Conservation (phyloP, 805 yeast genomes). For the Nakazawaea wickerhamii region DNA sequence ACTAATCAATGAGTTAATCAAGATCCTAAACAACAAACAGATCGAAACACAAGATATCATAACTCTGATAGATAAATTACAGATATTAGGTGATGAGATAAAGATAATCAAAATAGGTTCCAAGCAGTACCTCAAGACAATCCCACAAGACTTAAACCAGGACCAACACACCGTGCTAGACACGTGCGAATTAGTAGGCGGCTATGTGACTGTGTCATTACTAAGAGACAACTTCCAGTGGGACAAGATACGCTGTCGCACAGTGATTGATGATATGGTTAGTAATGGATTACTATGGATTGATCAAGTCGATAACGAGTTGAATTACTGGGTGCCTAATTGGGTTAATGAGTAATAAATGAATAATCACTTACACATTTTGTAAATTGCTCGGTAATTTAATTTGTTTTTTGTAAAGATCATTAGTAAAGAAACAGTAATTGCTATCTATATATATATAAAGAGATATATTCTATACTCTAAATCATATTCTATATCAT, state of each 20-base stretch:
- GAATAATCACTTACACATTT: neutral
- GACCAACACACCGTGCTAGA: constrained; percentile 74
- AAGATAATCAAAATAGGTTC: constrained; percentile 54
- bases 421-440: neutral
- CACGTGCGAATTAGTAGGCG: constrained; percentile 70
- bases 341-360: constrained; percentile 41
- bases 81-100: constrained; percentile 65
- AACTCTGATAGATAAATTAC: constrained; percentile 47
- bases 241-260: constrained; percentile 56
- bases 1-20: constrained; percentile 48
- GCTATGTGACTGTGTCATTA: constrained; percentile 54
- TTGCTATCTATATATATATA: neutral
- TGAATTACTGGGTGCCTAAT: constrained; percentile 67
- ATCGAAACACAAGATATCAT: constrained; percentile 44
- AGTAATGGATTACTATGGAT: constrained; percentile 83
- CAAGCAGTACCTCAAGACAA: constrained; percentile 52
- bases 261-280: constrained; percentile 74
- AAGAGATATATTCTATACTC: too few species aligned
- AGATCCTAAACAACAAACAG: constrained; percentile 24
- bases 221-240: constrained; percentile 73
- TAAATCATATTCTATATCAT: too few species aligned
- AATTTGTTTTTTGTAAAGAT: neutral
- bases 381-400: neutral
- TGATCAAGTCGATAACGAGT: constrained; percentile 49
- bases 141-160: constrained; percentile 55